Base-by-base conservation (phyloP, 2,329 filamentous ascomycete species). In the Trichophyton verrucosum region DNA sequence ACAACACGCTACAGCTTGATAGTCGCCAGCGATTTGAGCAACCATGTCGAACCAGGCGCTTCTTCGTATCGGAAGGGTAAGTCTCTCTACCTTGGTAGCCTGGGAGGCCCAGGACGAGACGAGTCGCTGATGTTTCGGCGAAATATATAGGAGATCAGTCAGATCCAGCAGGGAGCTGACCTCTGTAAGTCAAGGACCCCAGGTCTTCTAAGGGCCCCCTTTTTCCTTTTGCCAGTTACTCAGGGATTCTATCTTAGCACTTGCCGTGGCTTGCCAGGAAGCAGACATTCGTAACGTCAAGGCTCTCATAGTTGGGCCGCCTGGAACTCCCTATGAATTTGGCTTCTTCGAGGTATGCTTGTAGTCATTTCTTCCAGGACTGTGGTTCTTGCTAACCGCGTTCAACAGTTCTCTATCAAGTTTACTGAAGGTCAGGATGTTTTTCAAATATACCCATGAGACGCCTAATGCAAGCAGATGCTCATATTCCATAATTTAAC, bases 251-350 rank as follows among this genome's bases (percentile, higher is more conserved):
- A n/a, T 60, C 38, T 15, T 64, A 91, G 89, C 91, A 33, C 82
- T 97, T 64, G 89, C 89, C 9, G 91, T 96, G 57, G 88, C 89
- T 61, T 95, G 88, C 71, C 82, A 88, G 58, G 94, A 97, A 74
- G 81, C 85, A 66, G 91, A 99, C 73, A 89, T 97, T 63, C 87
- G 91, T 60, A 87, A 89, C 71, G 86, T 97, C 57, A 87, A 85
- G 71, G 90, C 91, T 57, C 75, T 97, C 65, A 92, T 97, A 68
- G 84, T 97, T 66, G 94, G 94, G 0, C 92, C 94, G 24, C 90
- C 92, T 65, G 91, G 94, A 67, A 95, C 91, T 0, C 91, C 92
- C 0, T 99, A 99, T 73, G 91, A 96, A 73, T 96, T 95, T 70
- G 94, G 94, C 2, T 96, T 96, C 76, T 97, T 95, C 71, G 91